Evolutionary conservation across 306 rosid species (phyloP).

Genomic region (Castanopsis chinensis): DNA sequence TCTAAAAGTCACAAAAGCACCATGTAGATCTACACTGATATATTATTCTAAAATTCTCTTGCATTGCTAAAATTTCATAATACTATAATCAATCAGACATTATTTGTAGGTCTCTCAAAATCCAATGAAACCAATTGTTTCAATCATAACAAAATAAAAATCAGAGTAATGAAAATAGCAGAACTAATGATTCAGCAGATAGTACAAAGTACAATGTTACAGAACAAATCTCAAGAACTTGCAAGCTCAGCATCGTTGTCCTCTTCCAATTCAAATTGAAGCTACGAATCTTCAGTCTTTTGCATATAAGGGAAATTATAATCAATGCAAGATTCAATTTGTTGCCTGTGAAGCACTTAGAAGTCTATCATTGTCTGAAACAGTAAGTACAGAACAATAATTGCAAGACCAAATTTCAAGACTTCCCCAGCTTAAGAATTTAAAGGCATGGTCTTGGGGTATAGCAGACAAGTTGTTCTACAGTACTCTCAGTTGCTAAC

Average conservation of each 20-base stretch:
- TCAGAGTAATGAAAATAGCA: not conserved
- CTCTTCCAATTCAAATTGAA: not conserved
- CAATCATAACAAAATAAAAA: not conserved
- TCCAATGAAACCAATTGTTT: not conserved
- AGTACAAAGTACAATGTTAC: no score
- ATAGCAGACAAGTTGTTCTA: no score
- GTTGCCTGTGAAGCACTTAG: not conserved
- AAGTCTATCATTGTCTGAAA: not conserved
- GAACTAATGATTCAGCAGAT: not conserved
- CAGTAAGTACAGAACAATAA: not conserved
- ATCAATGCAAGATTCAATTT: not conserved
- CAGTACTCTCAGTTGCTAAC: no score
- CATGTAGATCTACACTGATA: not conserved
- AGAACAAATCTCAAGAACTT: slow-evolving; percentile 7
- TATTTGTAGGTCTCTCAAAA: not conserved
- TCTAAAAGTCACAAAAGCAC: not conserved
- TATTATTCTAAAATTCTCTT: not conserved
- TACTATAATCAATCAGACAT: not conserved
- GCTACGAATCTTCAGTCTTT: slow-evolving; percentile 5
- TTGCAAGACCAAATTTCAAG: not conserved
- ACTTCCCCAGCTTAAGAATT: slow-evolving; percentile 12
- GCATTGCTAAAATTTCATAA: not conserved
- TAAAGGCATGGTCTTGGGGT: not conserved
- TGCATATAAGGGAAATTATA: not conserved
- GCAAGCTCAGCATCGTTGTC: not conserved